Evolutionary conservation across 495 filamentous ascomycete genomes (phyloP), one percentile per base, ranked within the genome.

Genomic region (Friedmanniomyces endolithicus): DNA sequence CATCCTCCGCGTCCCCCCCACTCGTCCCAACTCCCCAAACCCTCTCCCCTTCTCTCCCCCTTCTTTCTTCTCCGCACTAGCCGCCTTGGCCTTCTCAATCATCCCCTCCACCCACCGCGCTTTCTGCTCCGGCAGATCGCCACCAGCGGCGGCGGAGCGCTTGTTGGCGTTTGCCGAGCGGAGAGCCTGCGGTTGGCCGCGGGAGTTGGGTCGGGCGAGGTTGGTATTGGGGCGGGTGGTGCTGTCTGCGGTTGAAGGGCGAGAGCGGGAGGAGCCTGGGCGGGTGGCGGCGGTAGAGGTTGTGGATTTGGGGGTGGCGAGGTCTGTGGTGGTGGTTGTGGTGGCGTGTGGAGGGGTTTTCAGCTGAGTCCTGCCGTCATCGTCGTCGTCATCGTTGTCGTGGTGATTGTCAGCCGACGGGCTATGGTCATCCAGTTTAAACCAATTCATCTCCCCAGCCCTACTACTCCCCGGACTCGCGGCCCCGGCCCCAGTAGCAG

Each of bases 51-150:
- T 71, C 19, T 56, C 54, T 75, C 80, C 41, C 75, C 80, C 41
- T 74, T 81, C 37, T 14, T 75, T 75, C n/a, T 67, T 52, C 50
- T 69, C 61, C 16, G 55, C 53, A 25, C 39, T 63, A 12, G 56
- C 50, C 23, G 65, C 64, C 12, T 63, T 65, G 33, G 66, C 69
- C 48, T 71, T 66, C 44, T 83, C 80, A 65, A 86, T 77, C 69
- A 88, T 81, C 27, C 77, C 81, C 65, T 88, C 81, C 2, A 88
- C 80, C 84, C 84, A 88, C 39, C 77, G 75, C 47, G 76, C 70
- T 58, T 80, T 81, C 66, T 85, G 78, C 52, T 77, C 76, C 47
- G 73, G 78, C 58, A 88, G 78, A 45, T 76, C 75, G 23, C 16
- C 29, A 2, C 4, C 29, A 4, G 11, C 16, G 6, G 23, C 17